Conservation (phyloP, 177 flowering plant species). For the Vitis hybrid region DNA sequence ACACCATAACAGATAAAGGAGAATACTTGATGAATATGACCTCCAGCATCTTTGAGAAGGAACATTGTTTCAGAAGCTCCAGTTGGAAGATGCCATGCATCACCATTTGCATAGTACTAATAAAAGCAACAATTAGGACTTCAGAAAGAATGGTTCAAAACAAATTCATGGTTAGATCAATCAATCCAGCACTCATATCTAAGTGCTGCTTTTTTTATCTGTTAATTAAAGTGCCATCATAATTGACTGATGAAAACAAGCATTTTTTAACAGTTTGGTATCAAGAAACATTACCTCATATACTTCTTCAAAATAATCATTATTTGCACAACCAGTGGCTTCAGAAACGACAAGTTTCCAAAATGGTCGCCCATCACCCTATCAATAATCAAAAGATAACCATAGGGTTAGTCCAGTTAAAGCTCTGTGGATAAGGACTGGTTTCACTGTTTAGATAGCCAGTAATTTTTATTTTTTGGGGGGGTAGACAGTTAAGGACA, state of each 20-base stretch:
- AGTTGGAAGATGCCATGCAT: slow-evolving; percentile 83
- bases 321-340: slow-evolving; percentile 75
- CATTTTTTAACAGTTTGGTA: neutral
- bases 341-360: slow-evolving; percentile 94
- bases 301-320: slow-evolving; percentile 90
- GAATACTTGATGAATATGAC: slow-evolving; percentile 43
- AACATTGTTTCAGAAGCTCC: slow-evolving; percentile 61
- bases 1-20: slow-evolving; percentile 9
- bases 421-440: too few relatives aligned
- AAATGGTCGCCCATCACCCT: slow-evolving; percentile 96
- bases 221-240: neutral
- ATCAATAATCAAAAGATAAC: slow-evolving; percentile 5
- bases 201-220: too few relatives aligned
- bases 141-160: slow-evolving; percentile 14
- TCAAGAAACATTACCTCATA: slow-evolving; percentile 60
- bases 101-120: slow-evolving; percentile 83
- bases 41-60: slow-evolving; percentile 79
- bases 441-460: too few relatives aligned
- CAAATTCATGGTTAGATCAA: neutral
- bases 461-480: too few relatives aligned
- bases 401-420: neutral
- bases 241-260: neutral
- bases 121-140: slow-evolving; percentile 13
- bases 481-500: too few relatives aligned
- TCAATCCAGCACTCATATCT: neutral